phyloP scores from a whole-genome alignment of 192 early-diverging fungal genomes.

The Funneliformis geosporum region DNA sequence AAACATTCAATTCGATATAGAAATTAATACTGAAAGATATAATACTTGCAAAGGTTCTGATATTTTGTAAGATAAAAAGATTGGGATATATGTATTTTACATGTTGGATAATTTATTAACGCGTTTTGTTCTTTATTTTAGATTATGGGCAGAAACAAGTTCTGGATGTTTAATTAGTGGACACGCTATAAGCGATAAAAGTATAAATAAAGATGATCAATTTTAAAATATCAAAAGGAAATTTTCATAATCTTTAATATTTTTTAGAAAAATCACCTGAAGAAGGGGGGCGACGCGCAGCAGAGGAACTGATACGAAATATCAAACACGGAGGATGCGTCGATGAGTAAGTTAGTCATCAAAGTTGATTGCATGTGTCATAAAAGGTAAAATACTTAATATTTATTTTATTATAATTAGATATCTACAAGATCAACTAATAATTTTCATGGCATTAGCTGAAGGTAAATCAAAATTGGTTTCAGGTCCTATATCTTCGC shows the following conservation, averaged over 20 bases:
- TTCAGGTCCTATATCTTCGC: conserved; percentile 40
- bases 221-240: neutral
- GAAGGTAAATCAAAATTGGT: conserved; percentile 40
- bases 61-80: neutral
- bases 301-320: conserved; percentile 34
- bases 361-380: neutral
- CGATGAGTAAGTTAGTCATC: conserved; percentile 35
- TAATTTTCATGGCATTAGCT: conserved; percentile 47
- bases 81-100: no score
- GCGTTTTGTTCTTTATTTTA: neutral
- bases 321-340: conserved; percentile 42
- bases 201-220: neutral
- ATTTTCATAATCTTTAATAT: neutral
- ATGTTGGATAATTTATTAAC: neutral
- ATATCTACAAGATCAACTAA: conserved; percentile 47
- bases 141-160: conserved; percentile 38
- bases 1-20: conserved; percentile 18
- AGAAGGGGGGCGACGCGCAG: conserved; percentile 31
- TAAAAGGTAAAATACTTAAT: neutral
- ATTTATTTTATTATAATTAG: neutral
- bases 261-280: conserved; percentile 12
- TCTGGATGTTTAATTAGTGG: conserved; percentile 45
- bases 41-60: neutral
- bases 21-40: conserved; percentile 21
- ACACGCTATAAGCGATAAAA: conserved; percentile 19